Evolutionary conservation across 1,284 basidiomycete species (phyloP).

Genomic region (Trametes sp.): DNA sequence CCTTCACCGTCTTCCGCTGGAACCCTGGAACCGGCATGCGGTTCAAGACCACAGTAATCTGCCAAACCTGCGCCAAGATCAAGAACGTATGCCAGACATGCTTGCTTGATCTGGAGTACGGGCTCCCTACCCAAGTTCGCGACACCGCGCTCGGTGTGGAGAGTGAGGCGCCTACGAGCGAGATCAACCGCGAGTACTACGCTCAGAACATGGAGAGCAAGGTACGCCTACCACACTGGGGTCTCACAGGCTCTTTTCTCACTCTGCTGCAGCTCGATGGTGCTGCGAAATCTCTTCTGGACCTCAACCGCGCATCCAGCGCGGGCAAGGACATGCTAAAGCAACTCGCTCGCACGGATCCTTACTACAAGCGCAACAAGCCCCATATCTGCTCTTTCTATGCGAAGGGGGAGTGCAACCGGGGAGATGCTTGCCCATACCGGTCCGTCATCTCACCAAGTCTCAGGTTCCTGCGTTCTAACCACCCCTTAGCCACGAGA

Average conservation of each 20-base stretch:
- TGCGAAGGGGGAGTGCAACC: constrained; percentile 92
- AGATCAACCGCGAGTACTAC: constrained; percentile 98
- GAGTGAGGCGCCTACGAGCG: constrained; percentile 91
- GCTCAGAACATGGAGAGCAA: constrained; percentile 96
- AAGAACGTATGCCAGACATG: constrained; percentile 99
- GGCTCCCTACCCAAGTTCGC: constrained; percentile 95
- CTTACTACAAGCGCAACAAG: constrained; percentile 96
- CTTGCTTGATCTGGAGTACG: constrained; percentile 95
- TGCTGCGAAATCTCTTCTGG: constrained; percentile 70
- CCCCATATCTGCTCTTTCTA: constrained; percentile 97
- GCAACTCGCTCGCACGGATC: constrained; percentile 91
- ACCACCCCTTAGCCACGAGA: constrained; percentile 74
- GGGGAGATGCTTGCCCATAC: constrained; percentile 94
- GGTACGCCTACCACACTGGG: constrained; percentile 53
- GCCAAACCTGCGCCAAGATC: constrained; percentile 98
- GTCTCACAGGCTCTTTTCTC: neutral
- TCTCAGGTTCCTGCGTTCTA: neutral
- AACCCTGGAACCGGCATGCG: constrained; percentile 94
- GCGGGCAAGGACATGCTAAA: constrained; percentile 97
- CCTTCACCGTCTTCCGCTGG: constrained; percentile 99
- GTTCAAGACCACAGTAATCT: constrained; percentile 98
- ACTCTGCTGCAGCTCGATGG: constrained; percentile 61
- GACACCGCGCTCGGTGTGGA: constrained; percentile 93
- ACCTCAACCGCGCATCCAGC: constrained; percentile 72
- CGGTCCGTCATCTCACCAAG: constrained; percentile 50